phyloP scores from a whole-genome alignment of 257 asterid genomes.

The Verbascum thapsus region DNA sequence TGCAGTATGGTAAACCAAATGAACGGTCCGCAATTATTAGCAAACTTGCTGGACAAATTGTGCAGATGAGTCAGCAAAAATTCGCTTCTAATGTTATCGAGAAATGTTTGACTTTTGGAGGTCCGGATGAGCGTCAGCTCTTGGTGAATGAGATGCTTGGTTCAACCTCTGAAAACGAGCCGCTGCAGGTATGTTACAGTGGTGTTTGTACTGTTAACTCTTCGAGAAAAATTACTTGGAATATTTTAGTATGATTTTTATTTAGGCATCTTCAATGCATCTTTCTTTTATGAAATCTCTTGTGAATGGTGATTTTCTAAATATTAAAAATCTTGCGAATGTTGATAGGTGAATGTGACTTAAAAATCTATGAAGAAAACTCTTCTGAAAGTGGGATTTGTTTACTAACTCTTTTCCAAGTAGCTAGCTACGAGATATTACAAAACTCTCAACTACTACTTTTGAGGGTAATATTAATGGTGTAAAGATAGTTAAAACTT shows the following conservation, averaged over 20 bases:
- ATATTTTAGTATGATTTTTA: background rate
- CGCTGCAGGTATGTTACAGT: conserved; percentile 66
- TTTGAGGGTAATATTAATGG: no score
- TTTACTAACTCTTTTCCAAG: no score
- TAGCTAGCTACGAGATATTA: no score
- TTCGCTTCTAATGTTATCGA: conserved; percentile 92
- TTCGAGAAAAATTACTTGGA: background rate
- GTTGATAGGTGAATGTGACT: background rate
- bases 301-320: background rate
- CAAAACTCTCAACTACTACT: no score
- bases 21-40: conserved; percentile 67
- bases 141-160: conserved; percentile 90
- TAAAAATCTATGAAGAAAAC: no score
- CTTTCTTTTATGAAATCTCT: no score
- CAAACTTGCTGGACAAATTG: conserved; percentile 83
- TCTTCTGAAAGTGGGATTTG: no score
- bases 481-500: no score
- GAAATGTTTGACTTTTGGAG: conserved; percentile 77
- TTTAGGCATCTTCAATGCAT: background rate
- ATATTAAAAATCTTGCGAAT: background rate
- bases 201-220: background rate
- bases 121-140: conserved; percentile 67
- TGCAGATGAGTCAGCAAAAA: conserved; percentile 90
- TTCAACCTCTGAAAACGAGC: conserved; percentile 80
- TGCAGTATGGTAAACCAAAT: conserved; percentile 76